A percentile compares a stretch with the other conserved stretches of the same genome.
Evolutionary conservation across 768 basidiomycete species (phyloP).

Genomic region (Pseudohyphozyma bogoriensis): DNA sequence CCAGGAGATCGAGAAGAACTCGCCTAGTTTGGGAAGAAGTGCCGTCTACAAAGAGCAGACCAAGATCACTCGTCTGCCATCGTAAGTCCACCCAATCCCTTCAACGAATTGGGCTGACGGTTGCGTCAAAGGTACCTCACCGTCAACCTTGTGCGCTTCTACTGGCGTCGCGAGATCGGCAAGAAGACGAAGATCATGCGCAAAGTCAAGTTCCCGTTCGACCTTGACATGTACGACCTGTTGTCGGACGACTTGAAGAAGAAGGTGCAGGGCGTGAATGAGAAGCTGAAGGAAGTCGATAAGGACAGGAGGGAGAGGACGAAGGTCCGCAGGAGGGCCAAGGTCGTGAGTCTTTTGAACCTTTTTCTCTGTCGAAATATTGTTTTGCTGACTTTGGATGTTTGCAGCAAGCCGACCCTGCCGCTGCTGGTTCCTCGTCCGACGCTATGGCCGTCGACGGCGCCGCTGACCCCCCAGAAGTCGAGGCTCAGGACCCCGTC

Average conservation of each 20-base stretch:
- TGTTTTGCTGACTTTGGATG: too few relatives aligned
- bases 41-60: slow-evolving; percentile 73
- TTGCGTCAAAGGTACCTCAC: slow-evolving; percentile 44
- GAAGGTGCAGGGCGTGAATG: slow-evolving; percentile 60
- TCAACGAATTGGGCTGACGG: neutral
- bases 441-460: slow-evolving; percentile 25
- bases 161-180: slow-evolving; percentile 78
- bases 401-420: neutral
- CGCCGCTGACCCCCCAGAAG: slow-evolving; percentile 11
- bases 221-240: slow-evolving; percentile 76
- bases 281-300: slow-evolving; percentile 66
- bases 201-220: slow-evolving; percentile 74
- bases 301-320: slow-evolving; percentile 72
- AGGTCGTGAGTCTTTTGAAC: slow-evolving; percentile 40
- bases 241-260: slow-evolving; percentile 65
- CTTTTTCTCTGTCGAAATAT: too few relatives aligned
- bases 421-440: neutral
- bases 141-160: slow-evolving; percentile 92
- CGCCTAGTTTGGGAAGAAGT: slow-evolving; percentile 64
- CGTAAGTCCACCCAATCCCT: slow-evolving; percentile 42
- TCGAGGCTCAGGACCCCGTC: slow-evolving; percentile 2
- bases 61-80: slow-evolving; percentile 70
- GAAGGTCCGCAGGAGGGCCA: slow-evolving; percentile 69
- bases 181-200: slow-evolving; percentile 94
- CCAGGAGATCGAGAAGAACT: slow-evolving; percentile 74